phyloP scores from a whole-genome alignment of 768 basidiomycete species.

The Agrocybe praecox region DNA sequence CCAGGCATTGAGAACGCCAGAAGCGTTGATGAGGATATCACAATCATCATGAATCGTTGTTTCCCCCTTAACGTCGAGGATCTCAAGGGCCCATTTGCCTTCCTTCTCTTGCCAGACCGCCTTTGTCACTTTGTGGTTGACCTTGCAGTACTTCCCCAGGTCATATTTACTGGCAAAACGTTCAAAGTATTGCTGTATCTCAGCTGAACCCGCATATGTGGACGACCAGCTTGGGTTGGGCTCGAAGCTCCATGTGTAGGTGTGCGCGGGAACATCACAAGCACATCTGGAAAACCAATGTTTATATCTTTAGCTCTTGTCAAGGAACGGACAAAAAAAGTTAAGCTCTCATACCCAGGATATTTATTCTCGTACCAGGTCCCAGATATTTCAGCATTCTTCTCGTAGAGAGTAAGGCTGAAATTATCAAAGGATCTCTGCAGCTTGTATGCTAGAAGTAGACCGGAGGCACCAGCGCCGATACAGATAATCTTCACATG shows the following conservation, averaged over 20 bases:
- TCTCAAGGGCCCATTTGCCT: conserved; percentile 29
- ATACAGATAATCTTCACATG: conserved; percentile 32
- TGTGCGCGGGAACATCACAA: conserved; percentile 32
- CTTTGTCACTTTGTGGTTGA: conserved; percentile 26
- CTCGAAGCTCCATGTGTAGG: conserved; percentile 34
- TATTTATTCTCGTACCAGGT: conserved; percentile 40
- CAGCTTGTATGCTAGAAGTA: conserved; percentile 33
- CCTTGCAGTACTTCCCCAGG: conserved; percentile 30
- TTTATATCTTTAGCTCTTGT: not conserved
- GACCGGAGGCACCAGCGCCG: conserved; percentile 37
- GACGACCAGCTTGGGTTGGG: conserved; percentile 34
- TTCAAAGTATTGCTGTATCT: conserved; percentile 31
- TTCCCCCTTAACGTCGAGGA: conserved; percentile 20
- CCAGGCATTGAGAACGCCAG: conserved; percentile 39
- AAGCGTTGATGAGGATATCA: conserved; percentile 34
- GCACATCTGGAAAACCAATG: conserved; percentile 9
- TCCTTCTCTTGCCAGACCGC: conserved; percentile 28
- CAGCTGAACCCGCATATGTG: conserved; percentile 30
- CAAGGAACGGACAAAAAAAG: too few species aligned
- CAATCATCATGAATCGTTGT: conserved; percentile 21
- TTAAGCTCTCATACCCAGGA: conserved; percentile 25
- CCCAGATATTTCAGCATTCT: conserved; percentile 30
- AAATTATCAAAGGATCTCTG: conserved; percentile 36
- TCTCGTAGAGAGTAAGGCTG: conserved; percentile 33
- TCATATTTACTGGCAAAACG: conserved; percentile 29